Evolutionary conservation across 257 asterid genomes (phyloP), one percentile per base, ranked within the genome.

Genomic region (Phtheirospermum japonicum): DNA sequence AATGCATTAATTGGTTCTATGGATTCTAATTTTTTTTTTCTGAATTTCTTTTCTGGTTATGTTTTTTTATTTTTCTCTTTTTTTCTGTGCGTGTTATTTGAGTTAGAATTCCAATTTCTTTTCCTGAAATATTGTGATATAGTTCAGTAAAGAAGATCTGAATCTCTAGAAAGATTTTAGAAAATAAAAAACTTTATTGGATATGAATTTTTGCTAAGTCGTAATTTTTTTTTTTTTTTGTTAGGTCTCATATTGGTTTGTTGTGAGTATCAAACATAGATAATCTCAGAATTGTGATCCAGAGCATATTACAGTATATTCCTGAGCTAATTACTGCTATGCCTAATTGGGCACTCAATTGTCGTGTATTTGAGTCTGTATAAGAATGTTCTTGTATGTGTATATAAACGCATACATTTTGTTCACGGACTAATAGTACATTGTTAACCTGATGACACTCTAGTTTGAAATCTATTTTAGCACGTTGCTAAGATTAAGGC

Each of bases 241-340:
- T 32, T 52, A 19, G 17, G 39, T 9, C 19, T 57, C 33, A 26
- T 43, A 36, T 33, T 42, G 20, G 30, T 53, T 11, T 11, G 34
- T 18, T 36, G 42, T 2, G 4, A 3, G 28, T 23, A 23, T 42
- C 20, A 20, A 33, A 31, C 4, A 3, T 33, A 2, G 42, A 17
- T 14, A 26, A 39, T 17, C 30, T 49, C 61, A 5, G 4, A 61
- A 45, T 66, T 61, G 14, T 30, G 61, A 54, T 54, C 59, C 63
- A 55, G 45, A 36, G 20, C 53, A 30, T 40, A 19, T 50, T 46
- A 31, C 36, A 49, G 34, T 19, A 17, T 23, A 9, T 34, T 46
- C 8, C 28, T 66, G 37, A 43, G 14, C 54, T 14, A 4, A 66
- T 9, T 20, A n/a, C 3, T 42, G 12, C 18, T 16, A n/a, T n/a